These are phyloP conservation scores for Hysterangium stoloniferum DNA, from an alignment of 768 basidiomycete genomes.

Conservation along the genomic window DNA sequence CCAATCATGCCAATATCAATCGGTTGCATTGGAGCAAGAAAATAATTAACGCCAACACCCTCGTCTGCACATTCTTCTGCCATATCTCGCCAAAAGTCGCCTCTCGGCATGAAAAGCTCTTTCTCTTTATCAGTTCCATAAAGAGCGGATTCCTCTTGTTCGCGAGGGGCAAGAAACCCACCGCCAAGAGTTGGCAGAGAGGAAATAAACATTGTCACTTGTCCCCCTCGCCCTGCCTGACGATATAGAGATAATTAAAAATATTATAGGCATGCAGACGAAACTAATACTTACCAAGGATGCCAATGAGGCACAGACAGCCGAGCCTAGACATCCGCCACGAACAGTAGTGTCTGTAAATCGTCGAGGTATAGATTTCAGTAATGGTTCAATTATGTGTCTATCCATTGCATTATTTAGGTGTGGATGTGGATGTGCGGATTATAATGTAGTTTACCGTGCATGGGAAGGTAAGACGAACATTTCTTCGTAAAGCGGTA, in stretches of 20 bases:
- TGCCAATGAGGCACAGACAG: slow-evolving; percentile 61
- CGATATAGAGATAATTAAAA: slow-evolving; percentile 7
- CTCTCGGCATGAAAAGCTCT: slow-evolving; percentile 70
- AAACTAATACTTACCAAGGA: slow-evolving; percentile 48
- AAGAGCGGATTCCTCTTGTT: slow-evolving; percentile 52
- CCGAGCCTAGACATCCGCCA: slow-evolving; percentile 68
- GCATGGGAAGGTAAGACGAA: slow-evolving; percentile 71
- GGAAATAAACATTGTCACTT: slow-evolving; percentile 64
- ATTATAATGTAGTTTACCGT: slow-evolving; percentile 35
- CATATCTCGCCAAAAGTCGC: slow-evolving; percentile 68
- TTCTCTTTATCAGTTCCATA: slow-evolving; percentile 86
- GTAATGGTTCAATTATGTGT: slow-evolving; percentile 53
- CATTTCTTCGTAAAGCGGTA: slow-evolving; percentile 63
- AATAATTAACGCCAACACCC: slow-evolving; percentile 86
- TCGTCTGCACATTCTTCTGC: slow-evolving; percentile 85
- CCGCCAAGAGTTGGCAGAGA: slow-evolving; percentile 63
- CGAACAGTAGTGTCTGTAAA: slow-evolving; percentile 40
- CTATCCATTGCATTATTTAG: slow-evolving; percentile 33
- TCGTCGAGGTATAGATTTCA: slow-evolving; percentile 57
- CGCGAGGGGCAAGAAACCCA: slow-evolving; percentile 52
- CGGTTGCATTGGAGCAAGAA: slow-evolving; percentile 70
- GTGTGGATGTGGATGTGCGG: background rate
- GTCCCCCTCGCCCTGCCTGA: slow-evolving; percentile 68
- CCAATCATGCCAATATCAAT: slow-evolving; percentile 88
- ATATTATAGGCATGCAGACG: background rate